Percentiles rank a stretch among this genome's conserved stretches.
These are phyloP conservation scores for Penicillium steckii DNA, from an alignment of 495 filamentous ascomycete species.

Conservation along the genomic window DNA sequence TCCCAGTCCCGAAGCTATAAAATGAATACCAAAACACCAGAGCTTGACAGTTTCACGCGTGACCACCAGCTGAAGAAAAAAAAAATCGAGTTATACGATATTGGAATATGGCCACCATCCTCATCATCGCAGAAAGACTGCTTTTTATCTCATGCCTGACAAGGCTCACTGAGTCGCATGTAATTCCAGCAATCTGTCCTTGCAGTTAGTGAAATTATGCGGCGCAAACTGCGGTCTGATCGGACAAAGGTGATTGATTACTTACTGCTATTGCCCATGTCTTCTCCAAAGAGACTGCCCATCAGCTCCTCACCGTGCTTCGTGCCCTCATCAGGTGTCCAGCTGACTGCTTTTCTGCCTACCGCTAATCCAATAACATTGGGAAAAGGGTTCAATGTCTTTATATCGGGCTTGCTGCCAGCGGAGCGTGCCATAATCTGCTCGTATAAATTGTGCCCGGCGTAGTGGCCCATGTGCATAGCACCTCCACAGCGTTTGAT, in stretches of 20 bases:
- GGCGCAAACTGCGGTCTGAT: conserved; percentile 45
- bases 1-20: not conserved
- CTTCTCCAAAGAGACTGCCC: conserved; percentile 61
- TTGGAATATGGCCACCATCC: no score
- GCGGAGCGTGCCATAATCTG: conserved; percentile 43
- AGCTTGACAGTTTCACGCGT: not conserved
- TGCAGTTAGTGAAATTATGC: no score
- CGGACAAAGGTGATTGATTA: no score
- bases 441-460: conserved; percentile 60
- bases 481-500: conserved; percentile 71
- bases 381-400: conserved; percentile 49
- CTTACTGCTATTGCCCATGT: conserved; percentile 59
- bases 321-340: conserved; percentile 49
- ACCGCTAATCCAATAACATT: conserved; percentile 66
- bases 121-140: not conserved
- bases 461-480: conserved; percentile 63
- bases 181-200: conserved; percentile 55
- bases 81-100: no score
- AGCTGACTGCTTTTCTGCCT: conserved; percentile 62
- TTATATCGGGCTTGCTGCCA: conserved; percentile 36
- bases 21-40: not conserved
- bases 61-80: no score
- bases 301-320: conserved; percentile 56
- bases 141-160: conserved; percentile 11
- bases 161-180: conserved; percentile 43